A percentile compares a stretch with the other conserved stretches of the same genome.
phyloP scores from a whole-genome alignment of 345 rosid genomes.

The Eucalyptus paniculata region DNA sequence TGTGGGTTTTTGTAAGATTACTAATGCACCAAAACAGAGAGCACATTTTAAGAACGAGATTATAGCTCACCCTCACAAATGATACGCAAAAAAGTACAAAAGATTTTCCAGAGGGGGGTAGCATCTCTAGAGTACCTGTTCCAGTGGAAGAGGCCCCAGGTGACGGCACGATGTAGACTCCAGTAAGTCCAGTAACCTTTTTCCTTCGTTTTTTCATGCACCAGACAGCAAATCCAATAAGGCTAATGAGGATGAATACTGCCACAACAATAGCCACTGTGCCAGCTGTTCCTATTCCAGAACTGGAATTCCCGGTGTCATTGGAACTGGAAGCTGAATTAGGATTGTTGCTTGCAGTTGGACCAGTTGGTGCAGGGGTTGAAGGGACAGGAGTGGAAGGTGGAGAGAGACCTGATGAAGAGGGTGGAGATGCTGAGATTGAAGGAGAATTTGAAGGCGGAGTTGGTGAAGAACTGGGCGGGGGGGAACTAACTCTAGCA shows the following conservation, averaged over 20 bases:
- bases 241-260: constrained; percentile 37
- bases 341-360: constrained; percentile 10
- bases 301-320: constrained; percentile 8
- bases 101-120: neutral
- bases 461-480: neutral
- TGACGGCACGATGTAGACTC: constrained; percentile 60
- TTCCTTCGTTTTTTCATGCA: constrained; percentile 51
- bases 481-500: neutral
- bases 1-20: neutral
- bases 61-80: neutral
- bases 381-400: neutral
- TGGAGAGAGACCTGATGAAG: neutral
- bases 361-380: neutral
- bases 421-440: neutral
- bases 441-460: neutral
- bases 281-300: constrained; percentile 19
- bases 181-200: constrained; percentile 23
- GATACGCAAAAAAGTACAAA: neutral
- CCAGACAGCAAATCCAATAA: constrained; percentile 43
- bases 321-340: constrained; percentile 10
- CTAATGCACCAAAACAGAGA: neutral
- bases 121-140: constrained; percentile 36
- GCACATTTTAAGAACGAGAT: neutral
- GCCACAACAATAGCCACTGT: constrained; percentile 39
- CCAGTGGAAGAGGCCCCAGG: constrained; percentile 40